phyloP scores from a whole-genome alignment of 306 rosid genomes.

The Heteromeles arbutifolia region DNA sequence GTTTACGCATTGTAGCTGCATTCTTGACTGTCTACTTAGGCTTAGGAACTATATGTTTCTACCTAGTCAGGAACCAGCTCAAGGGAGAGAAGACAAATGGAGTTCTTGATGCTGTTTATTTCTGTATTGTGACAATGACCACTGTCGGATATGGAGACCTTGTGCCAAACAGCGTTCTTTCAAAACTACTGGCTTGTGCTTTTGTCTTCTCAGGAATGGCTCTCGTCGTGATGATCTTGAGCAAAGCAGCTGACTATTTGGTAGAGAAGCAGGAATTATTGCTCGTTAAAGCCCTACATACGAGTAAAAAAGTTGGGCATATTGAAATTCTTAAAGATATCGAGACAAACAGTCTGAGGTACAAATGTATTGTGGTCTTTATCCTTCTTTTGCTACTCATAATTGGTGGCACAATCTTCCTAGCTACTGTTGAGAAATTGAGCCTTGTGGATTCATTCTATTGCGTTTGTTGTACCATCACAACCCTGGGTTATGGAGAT shows the following conservation, averaged over 20 bases:
- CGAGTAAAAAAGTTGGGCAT: background rate
- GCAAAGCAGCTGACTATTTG: constrained; percentile 38
- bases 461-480: constrained; percentile 46
- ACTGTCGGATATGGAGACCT: constrained; percentile 54
- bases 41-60: constrained; percentile 37
- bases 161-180: constrained; percentile 23
- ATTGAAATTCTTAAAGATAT: constrained; percentile 10
- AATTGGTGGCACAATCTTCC: constrained; percentile 29
- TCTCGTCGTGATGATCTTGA: constrained; percentile 21
- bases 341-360: constrained; percentile 18
- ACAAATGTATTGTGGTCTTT: constrained; percentile 32
- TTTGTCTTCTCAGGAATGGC: constrained; percentile 49
- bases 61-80: constrained; percentile 31
- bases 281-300: constrained; percentile 26
- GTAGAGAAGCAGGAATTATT: constrained; percentile 38
- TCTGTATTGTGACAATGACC: constrained; percentile 51
- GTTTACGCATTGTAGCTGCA: constrained; percentile 17
- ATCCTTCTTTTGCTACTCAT: constrained; percentile 28
- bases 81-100: constrained; percentile 35
- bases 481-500: constrained; percentile 65
- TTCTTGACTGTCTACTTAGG: constrained; percentile 28
- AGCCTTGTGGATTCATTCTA: constrained; percentile 44
- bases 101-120: constrained; percentile 39
- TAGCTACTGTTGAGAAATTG: constrained; percentile 29
- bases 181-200: constrained; percentile 44